phyloP scores from a whole-genome alignment of 176 grass and related monocot genomes.

The sorghum (Sorghum bicolor) region DNA sequence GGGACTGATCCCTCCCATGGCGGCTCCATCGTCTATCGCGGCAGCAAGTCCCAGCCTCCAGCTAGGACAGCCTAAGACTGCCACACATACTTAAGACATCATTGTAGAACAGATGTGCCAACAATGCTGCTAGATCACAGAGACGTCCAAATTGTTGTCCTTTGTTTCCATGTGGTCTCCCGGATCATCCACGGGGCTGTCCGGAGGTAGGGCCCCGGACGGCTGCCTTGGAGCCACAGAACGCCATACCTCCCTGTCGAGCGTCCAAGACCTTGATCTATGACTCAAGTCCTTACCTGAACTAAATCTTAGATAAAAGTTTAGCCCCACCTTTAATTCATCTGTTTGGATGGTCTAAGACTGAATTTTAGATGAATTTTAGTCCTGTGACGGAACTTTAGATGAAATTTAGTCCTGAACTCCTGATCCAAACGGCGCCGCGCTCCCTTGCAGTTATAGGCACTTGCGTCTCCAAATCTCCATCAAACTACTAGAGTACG shows the following conservation, averaged over 20 bases:
- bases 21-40: neutral
- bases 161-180: neutral
- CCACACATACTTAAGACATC: neutral
- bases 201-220: conserved; percentile 21
- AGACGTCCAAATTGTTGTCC: neutral
- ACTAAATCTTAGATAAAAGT: neutral
- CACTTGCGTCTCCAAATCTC: neutral
- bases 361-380: too few species aligned
- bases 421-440: neutral
- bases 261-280: neutral
- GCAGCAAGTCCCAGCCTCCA: neutral
- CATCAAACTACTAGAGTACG: neutral
- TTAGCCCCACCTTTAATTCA: neutral
- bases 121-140: neutral
- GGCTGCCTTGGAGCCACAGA: neutral
- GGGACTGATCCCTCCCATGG: too few species aligned
- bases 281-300: neutral
- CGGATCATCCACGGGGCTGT: too few species aligned
- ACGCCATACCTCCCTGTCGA: conserved; percentile 17
- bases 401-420: too few species aligned
- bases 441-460: too few species aligned
- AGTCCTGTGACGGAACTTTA: too few species aligned
- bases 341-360: neutral
- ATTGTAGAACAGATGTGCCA: neutral
- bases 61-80: conserved; percentile 1